These are phyloP conservation scores for Dichotomopilus funicola DNA, from an alignment of 2,329 filamentous ascomycete genomes.

Conservation along the genomic window DNA sequence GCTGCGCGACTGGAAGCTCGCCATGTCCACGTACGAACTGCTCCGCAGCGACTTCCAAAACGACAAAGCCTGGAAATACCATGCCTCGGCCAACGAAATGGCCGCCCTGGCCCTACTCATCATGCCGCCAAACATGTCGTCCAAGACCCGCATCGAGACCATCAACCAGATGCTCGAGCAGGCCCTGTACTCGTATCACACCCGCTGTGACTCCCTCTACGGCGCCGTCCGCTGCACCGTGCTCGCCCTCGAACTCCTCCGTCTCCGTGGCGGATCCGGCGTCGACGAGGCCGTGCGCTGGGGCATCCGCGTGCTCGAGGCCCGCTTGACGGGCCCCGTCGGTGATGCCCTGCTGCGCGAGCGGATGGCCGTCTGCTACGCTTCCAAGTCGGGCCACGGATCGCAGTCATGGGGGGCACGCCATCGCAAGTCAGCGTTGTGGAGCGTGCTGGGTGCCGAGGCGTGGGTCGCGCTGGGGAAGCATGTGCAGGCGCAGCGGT, in stretches of 20 bases:
- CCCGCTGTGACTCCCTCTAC: conserved; percentile 72
- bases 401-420: conserved; percentile 63
- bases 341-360: conserved; percentile 82
- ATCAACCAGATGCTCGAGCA: conserved; percentile 85
- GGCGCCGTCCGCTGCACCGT: conserved; percentile 72
- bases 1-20: conserved; percentile 91
- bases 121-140: conserved; percentile 61
- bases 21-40: conserved; percentile 86
- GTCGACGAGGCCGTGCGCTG: conserved; percentile 84
- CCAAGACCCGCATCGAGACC: conserved; percentile 72
- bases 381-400: conserved; percentile 61
- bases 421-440: conserved; percentile 79
- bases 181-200: conserved; percentile 86
- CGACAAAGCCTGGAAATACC: conserved; percentile 94
- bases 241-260: conserved; percentile 72
- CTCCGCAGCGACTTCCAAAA: conserved; percentile 83
- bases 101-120: conserved; percentile 77
- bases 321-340: conserved; percentile 64
- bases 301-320: conserved; percentile 74
- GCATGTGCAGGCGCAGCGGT: conserved; percentile 69
- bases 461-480: conserved; percentile 75
- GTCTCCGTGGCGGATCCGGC: conserved; percentile 69
- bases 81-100: conserved; percentile 95
- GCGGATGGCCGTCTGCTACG: conserved; percentile 77
- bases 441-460: conserved; percentile 77